Evolutionary conservation across 441 rosid species (phyloP).

Genomic region (Codiaeum variegatum): DNA sequence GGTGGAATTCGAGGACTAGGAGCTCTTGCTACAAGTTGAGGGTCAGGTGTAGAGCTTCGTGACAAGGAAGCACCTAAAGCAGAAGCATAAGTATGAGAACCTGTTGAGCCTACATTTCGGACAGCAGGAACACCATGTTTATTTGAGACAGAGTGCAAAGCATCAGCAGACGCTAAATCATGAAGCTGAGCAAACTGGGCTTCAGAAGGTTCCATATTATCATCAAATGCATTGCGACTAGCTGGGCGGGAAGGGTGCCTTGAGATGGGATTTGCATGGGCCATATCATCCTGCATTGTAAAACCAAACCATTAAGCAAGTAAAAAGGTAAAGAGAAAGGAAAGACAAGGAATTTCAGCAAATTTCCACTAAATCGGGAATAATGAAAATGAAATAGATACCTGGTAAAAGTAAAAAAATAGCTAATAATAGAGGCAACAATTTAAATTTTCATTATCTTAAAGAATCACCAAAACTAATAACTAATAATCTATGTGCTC

Average conservation of each 20-base stretch:
- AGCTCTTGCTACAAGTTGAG: constrained; percentile 53
- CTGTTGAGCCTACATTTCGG: constrained; percentile 36
- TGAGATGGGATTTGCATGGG: constrained; percentile 33
- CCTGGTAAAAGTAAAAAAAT: neutral
- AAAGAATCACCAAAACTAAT: neutral
- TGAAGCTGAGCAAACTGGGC: constrained; percentile 41
- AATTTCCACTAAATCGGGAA: neutral
- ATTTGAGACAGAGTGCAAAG: constrained; percentile 31
- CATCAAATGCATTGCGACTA: constrained; percentile 53
- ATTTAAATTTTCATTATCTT: neutral
- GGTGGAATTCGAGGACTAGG: constrained; percentile 60
- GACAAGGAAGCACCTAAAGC: constrained; percentile 61
- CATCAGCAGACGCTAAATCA: constrained; percentile 38
- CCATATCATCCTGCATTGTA: constrained; percentile 52
- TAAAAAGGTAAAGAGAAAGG: constrained; percentile 1
- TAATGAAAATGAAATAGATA: neutral
- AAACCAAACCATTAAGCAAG: constrained; percentile 21
- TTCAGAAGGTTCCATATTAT: constrained; percentile 40
- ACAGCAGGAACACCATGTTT: constrained; percentile 27
- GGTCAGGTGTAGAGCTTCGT: constrained; percentile 63
- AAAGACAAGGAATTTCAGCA: neutral
- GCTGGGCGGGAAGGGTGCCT: constrained; percentile 59
- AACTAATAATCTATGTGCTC: neutral
- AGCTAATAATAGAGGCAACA: neutral
- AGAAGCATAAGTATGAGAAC: constrained; percentile 56